These are phyloP conservation scores for Trichophyton schoenleinii DNA, from an alignment of 2,329 filamentous ascomycete genomes.

Conservation along the genomic window DNA sequence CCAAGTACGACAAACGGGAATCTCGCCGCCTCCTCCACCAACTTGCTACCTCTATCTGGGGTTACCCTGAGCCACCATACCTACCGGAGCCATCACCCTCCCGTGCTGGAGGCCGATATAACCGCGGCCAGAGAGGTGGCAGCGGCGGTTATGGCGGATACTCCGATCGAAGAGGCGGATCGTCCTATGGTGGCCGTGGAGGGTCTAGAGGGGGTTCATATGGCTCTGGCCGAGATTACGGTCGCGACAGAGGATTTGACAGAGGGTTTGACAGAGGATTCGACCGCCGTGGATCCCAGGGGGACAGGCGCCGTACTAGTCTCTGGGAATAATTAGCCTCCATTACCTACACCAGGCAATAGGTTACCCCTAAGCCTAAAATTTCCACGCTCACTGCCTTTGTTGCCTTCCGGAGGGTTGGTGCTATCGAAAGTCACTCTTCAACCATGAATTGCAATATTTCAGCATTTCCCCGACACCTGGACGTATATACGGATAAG, in stretches of 20 bases:
- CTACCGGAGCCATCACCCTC: not conserved
- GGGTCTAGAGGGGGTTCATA: not conserved
- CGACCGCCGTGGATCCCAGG: not conserved
- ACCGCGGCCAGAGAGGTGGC: not conserved
- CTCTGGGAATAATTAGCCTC: not conserved
- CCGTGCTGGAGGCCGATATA: not conserved
- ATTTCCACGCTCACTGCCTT: not conserved
- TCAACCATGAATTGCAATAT: not conserved
- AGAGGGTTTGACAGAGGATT: not conserved
- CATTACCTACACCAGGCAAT: not conserved
- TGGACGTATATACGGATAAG: not conserved
- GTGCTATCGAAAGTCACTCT: not conserved
- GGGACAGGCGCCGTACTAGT: not conserved
- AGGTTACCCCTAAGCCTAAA: not conserved
- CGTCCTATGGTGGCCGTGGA: not conserved
- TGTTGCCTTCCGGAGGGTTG: not conserved
- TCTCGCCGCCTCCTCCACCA: slow-evolving; percentile 14
- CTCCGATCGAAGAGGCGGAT: not conserved
- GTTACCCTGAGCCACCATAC: slow-evolving; percentile 22
- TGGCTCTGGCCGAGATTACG: not conserved
- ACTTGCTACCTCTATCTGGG: slow-evolving; percentile 26
- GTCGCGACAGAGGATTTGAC: not conserved
- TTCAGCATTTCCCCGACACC: not conserved
- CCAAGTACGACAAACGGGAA: not conserved
- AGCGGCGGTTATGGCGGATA: not conserved